These are phyloP conservation scores for Rutstroemia sp. DNA, from an alignment of 2,329 filamentous ascomycete genomes.

Conservation along the genomic window DNA sequence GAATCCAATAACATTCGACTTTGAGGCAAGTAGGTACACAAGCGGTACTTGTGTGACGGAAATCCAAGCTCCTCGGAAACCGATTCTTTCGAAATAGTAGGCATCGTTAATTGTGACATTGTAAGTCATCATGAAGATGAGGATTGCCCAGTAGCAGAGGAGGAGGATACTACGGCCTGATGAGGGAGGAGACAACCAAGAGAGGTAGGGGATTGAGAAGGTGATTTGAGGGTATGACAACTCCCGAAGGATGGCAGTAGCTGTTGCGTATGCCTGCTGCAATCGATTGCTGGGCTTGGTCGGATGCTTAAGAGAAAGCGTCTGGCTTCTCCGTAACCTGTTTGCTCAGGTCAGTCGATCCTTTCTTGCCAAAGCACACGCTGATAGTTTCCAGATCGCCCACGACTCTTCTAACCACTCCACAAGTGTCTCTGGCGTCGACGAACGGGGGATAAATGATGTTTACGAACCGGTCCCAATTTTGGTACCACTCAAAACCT, in stretches of 20 bases:
- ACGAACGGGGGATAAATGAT: background rate
- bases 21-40: slow-evolving; percentile 54
- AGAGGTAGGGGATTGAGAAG: slow-evolving; percentile 38
- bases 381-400: too few relatives aligned
- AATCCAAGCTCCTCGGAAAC: slow-evolving; percentile 61
- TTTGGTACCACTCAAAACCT: slow-evolving; percentile 17
- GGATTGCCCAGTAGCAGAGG: slow-evolving; percentile 49
- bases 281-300: slow-evolving; percentile 42
- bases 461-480: slow-evolving; percentile 18
- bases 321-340: slow-evolving; percentile 40
- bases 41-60: slow-evolving; percentile 57
- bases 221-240: slow-evolving; percentile 48
- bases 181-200: slow-evolving; percentile 52
- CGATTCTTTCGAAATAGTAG: slow-evolving; percentile 57
- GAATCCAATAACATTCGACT: slow-evolving; percentile 51
- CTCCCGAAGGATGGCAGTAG: slow-evolving; percentile 50
- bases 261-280: slow-evolving; percentile 49
- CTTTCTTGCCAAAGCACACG: too few relatives aligned
- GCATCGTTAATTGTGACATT: slow-evolving; percentile 43
- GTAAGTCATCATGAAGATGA: slow-evolving; percentile 49
- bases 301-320: slow-evolving; percentile 35
- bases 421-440: background rate
- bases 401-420: background rate
- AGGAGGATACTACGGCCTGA: slow-evolving; percentile 49
- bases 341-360: background rate